Percentiles rank a stretch among this genome's conserved stretches.
Evolutionary conservation across 2,329 filamentous ascomycete genomes (phyloP).

Genomic region (Endoconidiophora laricicola): DNA sequence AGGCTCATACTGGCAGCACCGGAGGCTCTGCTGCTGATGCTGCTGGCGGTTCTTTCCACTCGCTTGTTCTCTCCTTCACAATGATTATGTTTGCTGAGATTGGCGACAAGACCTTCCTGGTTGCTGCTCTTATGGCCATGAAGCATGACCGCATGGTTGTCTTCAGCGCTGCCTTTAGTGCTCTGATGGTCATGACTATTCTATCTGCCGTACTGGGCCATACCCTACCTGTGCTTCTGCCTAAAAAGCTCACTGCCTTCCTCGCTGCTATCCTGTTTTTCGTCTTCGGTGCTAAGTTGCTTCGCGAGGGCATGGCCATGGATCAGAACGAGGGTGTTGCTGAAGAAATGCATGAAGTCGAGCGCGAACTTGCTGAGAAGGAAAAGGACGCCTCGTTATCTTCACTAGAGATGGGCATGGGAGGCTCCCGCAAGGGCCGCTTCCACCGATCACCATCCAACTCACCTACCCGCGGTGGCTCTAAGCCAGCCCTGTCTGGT

Average conservation of each 20-base stretch:
- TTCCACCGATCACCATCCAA: constrained; percentile 59
- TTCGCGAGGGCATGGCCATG: constrained; percentile 81
- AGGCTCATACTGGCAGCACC: constrained; percentile 7
- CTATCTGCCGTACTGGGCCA: constrained; percentile 86
- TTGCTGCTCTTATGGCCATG: constrained; percentile 98
- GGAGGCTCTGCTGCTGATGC: constrained; percentile 18
- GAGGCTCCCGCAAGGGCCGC: constrained; percentile 55
- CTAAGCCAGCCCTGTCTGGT: constrained; percentile 36
- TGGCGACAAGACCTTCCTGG: constrained; percentile 95
- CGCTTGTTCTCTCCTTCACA: constrained; percentile 77
- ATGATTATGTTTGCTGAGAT: constrained; percentile 98
- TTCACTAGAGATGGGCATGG: constrained; percentile 58
- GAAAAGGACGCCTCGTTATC: constrained; percentile 61
- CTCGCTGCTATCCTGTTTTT: constrained; percentile 75
- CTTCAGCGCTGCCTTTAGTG: constrained; percentile 86
- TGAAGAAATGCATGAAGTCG: constrained; percentile 97
- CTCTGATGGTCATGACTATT: constrained; percentile 84
- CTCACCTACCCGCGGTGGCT: constrained; percentile 31
- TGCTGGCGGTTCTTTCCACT: constrained; percentile 47
- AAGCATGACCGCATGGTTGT: constrained; percentile 86
- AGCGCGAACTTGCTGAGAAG: constrained; percentile 84
- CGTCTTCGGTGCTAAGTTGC: constrained; percentile 68
- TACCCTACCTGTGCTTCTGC: constrained; percentile 74
- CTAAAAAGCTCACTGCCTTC: constrained; percentile 80
- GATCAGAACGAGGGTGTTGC: constrained; percentile 74